phyloP scores from a whole-genome alignment of 2,329 filamentous ascomycete species.

The Xylaria sp. region DNA sequence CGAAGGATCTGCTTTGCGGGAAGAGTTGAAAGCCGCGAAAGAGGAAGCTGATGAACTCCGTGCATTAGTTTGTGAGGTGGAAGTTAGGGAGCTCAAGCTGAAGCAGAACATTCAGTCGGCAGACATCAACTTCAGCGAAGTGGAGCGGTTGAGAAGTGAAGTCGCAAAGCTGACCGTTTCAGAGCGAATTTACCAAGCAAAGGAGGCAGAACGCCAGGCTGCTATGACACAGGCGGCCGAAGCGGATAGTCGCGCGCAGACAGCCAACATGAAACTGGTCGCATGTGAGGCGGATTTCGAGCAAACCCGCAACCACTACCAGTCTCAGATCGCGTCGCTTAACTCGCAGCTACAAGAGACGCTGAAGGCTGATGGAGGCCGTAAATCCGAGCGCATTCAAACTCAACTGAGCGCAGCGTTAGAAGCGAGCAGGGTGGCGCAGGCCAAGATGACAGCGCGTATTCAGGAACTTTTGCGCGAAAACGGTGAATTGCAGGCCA shows the following conservation, averaged over 20 bases:
- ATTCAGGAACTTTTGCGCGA: conserved; percentile 46
- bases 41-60: conserved; percentile 61
- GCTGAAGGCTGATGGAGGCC: conserved; percentile 29
- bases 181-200: conserved; percentile 58
- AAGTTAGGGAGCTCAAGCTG: conserved; percentile 60
- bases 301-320: conserved; percentile 40
- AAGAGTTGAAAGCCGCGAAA: conserved; percentile 53
- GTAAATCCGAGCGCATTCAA: conserved; percentile 31
- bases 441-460: conserved; percentile 50
- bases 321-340: conserved; percentile 45
- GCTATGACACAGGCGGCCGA: conserved; percentile 54
- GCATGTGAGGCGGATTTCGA: conserved; percentile 45
- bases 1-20: conserved; percentile 52
- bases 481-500: conserved; percentile 48
- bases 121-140: conserved; percentile 55
- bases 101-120: conserved; percentile 60
- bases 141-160: conserved; percentile 54
- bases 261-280: conserved; percentile 53
- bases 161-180: conserved; percentile 55
- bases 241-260: conserved; percentile 54
- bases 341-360: conserved; percentile 42
- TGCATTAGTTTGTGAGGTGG: conserved; percentile 60
- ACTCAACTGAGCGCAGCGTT: conserved; percentile 42
- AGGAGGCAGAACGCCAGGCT: conserved; percentile 54
- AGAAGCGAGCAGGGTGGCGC: conserved; percentile 48